Conservation (phyloP, 164 flowering plant genomes). For the Tetracentron sinense region DNA sequence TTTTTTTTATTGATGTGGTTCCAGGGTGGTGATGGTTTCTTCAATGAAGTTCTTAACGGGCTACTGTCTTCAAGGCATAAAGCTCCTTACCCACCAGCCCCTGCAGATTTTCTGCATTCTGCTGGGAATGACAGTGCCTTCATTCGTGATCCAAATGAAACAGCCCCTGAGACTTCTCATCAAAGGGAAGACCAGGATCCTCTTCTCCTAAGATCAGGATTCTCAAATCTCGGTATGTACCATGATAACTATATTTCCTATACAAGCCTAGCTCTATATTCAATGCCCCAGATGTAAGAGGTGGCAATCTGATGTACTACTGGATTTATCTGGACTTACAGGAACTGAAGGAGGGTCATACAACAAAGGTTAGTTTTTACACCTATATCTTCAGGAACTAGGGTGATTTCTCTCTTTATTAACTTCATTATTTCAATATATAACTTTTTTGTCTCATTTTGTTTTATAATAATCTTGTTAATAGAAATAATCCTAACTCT, state of each 20-base stretch:
- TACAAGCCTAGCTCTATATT: slow-evolving; percentile 10
- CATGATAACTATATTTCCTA: background rate
- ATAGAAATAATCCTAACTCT: slow-evolving; percentile 7
- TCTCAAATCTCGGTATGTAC: slow-evolving; percentile 41
- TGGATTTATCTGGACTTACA: slow-evolving; percentile 28
- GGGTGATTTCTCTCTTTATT: slow-evolving; percentile 5
- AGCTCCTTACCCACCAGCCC: slow-evolving; percentile 74
- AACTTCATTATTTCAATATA: background rate
- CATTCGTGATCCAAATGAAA: slow-evolving; percentile 25
- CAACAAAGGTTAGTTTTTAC: slow-evolving; percentile 39
- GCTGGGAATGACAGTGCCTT: slow-evolving; percentile 14
- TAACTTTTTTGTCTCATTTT: background rate
- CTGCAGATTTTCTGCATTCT: slow-evolving; percentile 45
- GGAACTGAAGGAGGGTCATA: slow-evolving; percentile 32
- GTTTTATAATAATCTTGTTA: background rate
- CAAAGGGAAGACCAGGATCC: slow-evolving; percentile 46
- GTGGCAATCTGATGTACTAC: slow-evolving; percentile 14
- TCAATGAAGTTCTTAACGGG: slow-evolving; percentile 92
- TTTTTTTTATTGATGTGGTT: slow-evolving; percentile 7
- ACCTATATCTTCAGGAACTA: background rate
- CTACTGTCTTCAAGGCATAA: slow-evolving; percentile 64
- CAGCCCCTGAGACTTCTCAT: slow-evolving; percentile 23
- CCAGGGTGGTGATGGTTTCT: slow-evolving; percentile 98
- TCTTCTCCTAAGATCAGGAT: slow-evolving; percentile 36
- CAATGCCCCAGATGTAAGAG: slow-evolving; percentile 9